Evolutionary conservation across 805 yeast species (phyloP).

Genomic region (Helenozyma baotianmanensis): DNA sequence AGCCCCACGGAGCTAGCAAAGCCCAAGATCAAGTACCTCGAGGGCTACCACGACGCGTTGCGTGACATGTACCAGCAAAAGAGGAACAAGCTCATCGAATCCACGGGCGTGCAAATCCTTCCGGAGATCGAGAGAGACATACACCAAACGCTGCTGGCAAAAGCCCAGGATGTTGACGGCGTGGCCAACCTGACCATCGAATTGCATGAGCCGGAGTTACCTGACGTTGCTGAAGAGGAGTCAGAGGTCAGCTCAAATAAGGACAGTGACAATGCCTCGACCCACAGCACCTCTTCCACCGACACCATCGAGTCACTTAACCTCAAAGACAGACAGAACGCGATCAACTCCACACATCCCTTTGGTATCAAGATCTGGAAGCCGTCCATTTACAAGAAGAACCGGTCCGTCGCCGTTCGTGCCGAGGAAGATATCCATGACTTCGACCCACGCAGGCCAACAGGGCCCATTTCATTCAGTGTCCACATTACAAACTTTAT

Average conservation of each 20-base stretch:
- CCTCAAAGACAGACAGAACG: conserved; percentile 87
- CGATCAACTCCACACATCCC: conserved; percentile 95
- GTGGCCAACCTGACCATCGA: conserved; percentile 7
- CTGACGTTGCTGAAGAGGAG: conserved; percentile 11
- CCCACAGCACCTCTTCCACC: conserved; percentile 24
- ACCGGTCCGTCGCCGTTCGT: conserved; percentile 82
- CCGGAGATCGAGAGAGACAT: conserved; percentile 1
- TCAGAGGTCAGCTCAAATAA: conserved; percentile 6
- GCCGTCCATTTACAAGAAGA: conserved; percentile 92
- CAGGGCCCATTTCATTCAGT: conserved; percentile 50
- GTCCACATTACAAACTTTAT: conserved; percentile 64
- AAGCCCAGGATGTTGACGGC: conserved; percentile 2
- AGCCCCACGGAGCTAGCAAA: conserved; percentile 28
- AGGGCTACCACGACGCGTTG: conserved; percentile 71
- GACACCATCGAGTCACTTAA: conserved; percentile 80
- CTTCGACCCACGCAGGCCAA: conserved; percentile 42
- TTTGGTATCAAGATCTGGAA: conserved; percentile 99
- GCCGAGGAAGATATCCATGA: conserved; percentile 95
- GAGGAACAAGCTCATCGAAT: conserved; percentile 8
- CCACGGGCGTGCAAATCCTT: background rate
- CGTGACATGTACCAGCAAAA: conserved; percentile 32
- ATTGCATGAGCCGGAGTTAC: conserved; percentile 1
- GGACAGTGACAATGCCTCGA: conserved; percentile 22
- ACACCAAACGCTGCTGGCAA: conserved; percentile 2
- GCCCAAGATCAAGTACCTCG: conserved; percentile 45